These are phyloP conservation scores for Aspergillus sp. DNA, from an alignment of 2,329 filamentous ascomycete species.

Conservation along the genomic window DNA sequence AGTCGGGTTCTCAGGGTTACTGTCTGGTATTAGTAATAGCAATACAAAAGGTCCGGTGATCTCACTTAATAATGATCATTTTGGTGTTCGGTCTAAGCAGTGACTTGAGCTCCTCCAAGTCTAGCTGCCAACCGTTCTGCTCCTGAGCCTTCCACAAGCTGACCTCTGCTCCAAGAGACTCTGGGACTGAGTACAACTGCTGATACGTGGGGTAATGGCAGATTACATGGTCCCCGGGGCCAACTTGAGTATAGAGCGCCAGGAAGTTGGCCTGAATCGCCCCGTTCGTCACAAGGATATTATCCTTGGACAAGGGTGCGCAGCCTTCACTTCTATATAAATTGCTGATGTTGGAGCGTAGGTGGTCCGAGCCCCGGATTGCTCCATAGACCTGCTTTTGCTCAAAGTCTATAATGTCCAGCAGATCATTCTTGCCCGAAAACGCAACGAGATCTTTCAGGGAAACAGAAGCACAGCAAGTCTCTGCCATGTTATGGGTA, in stretches of 20 bases:
- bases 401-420: slow-evolving; percentile 21
- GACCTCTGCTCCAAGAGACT: slow-evolving; percentile 72
- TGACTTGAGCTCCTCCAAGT: slow-evolving; percentile 63
- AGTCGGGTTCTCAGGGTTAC: slow-evolving; percentile 79
- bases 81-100: slow-evolving; percentile 55
- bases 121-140: slow-evolving; percentile 64
- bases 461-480: slow-evolving; percentile 73
- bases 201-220: slow-evolving; percentile 87
- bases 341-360: slow-evolving; percentile 30
- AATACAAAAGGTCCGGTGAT: not conserved
- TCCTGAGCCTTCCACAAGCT: slow-evolving; percentile 70
- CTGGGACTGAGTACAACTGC: slow-evolving; percentile 74
- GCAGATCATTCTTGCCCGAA: slow-evolving; percentile 41
- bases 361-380: slow-evolving; percentile 21
- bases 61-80: slow-evolving; percentile 62
- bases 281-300: slow-evolving; percentile 74
- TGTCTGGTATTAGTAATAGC: slow-evolving; percentile 4
- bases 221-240: slow-evolving; percentile 76
- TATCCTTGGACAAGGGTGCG: slow-evolving; percentile 53
- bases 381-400: slow-evolving; percentile 28
- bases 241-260: slow-evolving; percentile 70
- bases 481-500: slow-evolving; percentile 73
- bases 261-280: slow-evolving; percentile 84
- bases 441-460: slow-evolving; percentile 64
- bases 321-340: slow-evolving; percentile 51